Conservation (phyloP, 495 filamentous ascomycete genomes). For the Penicillium longicatenatum region DNA sequence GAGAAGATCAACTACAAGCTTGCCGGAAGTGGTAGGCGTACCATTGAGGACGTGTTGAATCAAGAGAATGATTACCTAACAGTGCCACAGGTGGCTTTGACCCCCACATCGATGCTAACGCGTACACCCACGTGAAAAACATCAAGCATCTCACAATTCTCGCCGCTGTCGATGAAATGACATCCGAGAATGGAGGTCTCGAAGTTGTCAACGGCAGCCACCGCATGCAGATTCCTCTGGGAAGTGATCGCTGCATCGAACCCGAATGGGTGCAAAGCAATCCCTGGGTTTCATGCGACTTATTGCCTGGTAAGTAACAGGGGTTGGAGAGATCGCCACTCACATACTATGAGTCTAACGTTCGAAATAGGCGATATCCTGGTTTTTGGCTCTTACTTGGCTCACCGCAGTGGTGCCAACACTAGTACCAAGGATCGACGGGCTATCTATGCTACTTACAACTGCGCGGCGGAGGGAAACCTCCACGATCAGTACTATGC, state of each 20-base stretch:
- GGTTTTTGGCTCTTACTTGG: slow-evolving; percentile 48
- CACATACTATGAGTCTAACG: neutral
- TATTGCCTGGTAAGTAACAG: slow-evolving; percentile 33
- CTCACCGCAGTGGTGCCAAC: slow-evolving; percentile 46
- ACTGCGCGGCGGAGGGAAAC: slow-evolving; percentile 43
- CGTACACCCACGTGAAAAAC: slow-evolving; percentile 49
- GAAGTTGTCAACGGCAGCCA: slow-evolving; percentile 49
- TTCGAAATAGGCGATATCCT: slow-evolving; percentile 39
- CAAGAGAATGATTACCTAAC: neutral
- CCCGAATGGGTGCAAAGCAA: slow-evolving; percentile 40
- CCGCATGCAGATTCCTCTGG: slow-evolving; percentile 40
- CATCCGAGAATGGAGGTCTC: slow-evolving; percentile 42
- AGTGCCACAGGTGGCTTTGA: slow-evolving; percentile 34
- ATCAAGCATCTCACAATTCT: slow-evolving; percentile 50
- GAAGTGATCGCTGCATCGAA: slow-evolving; percentile 42
- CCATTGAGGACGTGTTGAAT: neutral
- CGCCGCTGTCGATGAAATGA: slow-evolving; percentile 44
- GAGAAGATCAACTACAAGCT: slow-evolving; percentile 53
- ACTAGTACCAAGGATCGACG: slow-evolving; percentile 38
- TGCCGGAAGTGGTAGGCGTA: slow-evolving; percentile 35
- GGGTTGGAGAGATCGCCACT: neutral
- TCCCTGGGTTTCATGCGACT: slow-evolving; percentile 42
- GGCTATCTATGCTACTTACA: slow-evolving; percentile 50
- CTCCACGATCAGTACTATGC: slow-evolving; percentile 46
- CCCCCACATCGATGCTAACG: slow-evolving; percentile 49